A percentile compares a stretch with the other conserved stretches of the same genome.
phyloP scores from a whole-genome alignment of 2,329 filamentous ascomycete species.

The Ascosphaera apis region DNA sequence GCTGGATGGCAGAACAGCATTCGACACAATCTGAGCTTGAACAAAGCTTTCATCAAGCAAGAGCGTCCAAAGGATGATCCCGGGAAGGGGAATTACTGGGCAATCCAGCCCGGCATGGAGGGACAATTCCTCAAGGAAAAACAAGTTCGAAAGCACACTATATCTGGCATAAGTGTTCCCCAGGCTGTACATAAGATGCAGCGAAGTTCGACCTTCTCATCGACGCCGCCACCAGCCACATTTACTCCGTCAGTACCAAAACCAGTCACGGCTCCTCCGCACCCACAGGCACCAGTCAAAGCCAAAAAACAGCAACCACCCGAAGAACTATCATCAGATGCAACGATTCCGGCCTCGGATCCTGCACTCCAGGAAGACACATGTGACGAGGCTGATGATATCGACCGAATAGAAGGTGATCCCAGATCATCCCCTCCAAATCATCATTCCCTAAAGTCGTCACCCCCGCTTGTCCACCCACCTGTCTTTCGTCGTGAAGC shows the following conservation, averaged over 20 bases:
- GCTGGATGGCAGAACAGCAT: slow-evolving; percentile 98
- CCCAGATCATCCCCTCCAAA: slow-evolving; percentile 24
- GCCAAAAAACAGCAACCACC: slow-evolving; percentile 12
- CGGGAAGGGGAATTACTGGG: slow-evolving; percentile 95
- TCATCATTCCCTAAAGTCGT: slow-evolving; percentile 57
- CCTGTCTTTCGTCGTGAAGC: slow-evolving; percentile 34
- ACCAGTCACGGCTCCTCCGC: slow-evolving; percentile 4
- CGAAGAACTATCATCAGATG: slow-evolving; percentile 55
- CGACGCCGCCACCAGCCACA: slow-evolving; percentile 5
- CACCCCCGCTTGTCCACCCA: slow-evolving; percentile 58
- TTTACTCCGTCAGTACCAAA: slow-evolving; percentile 2
- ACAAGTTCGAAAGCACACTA: slow-evolving; percentile 25
- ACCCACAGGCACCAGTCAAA: slow-evolving; percentile 1
- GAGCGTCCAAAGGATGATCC: slow-evolving; percentile 92
- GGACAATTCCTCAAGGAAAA: slow-evolving; percentile 77
- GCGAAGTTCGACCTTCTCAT: slow-evolving; percentile 1
- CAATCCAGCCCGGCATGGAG: slow-evolving; percentile 76
- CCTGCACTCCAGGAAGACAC: slow-evolving; percentile 32
- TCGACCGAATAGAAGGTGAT: too few species aligned
- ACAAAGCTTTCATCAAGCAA: slow-evolving; percentile 91
- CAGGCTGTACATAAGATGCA: slow-evolving; percentile 7
- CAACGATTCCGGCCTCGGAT: slow-evolving; percentile 52
- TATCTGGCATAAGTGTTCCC: slow-evolving; percentile 21
- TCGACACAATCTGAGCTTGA: slow-evolving; percentile 85
- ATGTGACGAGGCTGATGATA: slow-evolving; percentile 22